Percentiles rank a stretch among this genome's conserved stretches.
These are phyloP conservation scores for Penicillium sp. DNA, from an alignment of 2,329 filamentous ascomycete species.

Conservation along the genomic window DNA sequence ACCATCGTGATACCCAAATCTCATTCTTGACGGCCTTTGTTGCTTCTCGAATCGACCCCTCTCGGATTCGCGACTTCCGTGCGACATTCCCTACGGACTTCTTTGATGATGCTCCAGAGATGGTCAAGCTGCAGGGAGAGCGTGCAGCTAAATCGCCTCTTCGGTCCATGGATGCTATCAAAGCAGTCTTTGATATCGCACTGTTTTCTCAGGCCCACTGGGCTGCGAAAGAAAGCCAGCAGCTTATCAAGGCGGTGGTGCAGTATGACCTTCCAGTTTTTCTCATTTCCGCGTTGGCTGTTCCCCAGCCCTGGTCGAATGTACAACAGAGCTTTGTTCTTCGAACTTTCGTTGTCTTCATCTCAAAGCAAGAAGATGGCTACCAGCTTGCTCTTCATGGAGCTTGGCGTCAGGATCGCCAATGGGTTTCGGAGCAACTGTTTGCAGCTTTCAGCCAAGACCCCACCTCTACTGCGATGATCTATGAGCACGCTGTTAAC, in stretches of 20 bases:
- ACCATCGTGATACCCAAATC: slow-evolving; percentile 80
- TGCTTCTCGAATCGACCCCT: slow-evolving; percentile 76
- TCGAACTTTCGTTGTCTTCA: slow-evolving; percentile 72
- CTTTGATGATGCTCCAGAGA: slow-evolving; percentile 62
- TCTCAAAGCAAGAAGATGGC: slow-evolving; percentile 74
- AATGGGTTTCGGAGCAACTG: slow-evolving; percentile 80
- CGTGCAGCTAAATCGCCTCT: slow-evolving; percentile 80
- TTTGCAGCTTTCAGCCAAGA: slow-evolving; percentile 73
- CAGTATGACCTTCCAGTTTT: slow-evolving; percentile 55
- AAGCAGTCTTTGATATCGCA: slow-evolving; percentile 64
- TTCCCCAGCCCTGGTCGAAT: slow-evolving; percentile 52
- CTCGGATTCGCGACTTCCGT: slow-evolving; percentile 78
- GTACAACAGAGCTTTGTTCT: slow-evolving; percentile 52
- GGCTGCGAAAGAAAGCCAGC: slow-evolving; percentile 55
- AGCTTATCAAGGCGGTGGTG: slow-evolving; percentile 62
- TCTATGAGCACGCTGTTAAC: slow-evolving; percentile 77
- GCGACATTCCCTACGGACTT: slow-evolving; percentile 71
- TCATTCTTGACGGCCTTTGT: slow-evolving; percentile 92
- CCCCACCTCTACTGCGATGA: slow-evolving; percentile 65
- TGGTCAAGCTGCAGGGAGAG: slow-evolving; percentile 61
- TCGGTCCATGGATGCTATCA: slow-evolving; percentile 82
- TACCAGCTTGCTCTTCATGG: slow-evolving; percentile 89
- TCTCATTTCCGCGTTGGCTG: slow-evolving; percentile 49
- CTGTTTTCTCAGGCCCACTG: slow-evolving; percentile 60
- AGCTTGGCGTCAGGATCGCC: slow-evolving; percentile 85